These are phyloP conservation scores for Fusarium pseudoanthophilum DNA, from an alignment of 2,329 filamentous ascomycete species.

Conservation along the genomic window DNA sequence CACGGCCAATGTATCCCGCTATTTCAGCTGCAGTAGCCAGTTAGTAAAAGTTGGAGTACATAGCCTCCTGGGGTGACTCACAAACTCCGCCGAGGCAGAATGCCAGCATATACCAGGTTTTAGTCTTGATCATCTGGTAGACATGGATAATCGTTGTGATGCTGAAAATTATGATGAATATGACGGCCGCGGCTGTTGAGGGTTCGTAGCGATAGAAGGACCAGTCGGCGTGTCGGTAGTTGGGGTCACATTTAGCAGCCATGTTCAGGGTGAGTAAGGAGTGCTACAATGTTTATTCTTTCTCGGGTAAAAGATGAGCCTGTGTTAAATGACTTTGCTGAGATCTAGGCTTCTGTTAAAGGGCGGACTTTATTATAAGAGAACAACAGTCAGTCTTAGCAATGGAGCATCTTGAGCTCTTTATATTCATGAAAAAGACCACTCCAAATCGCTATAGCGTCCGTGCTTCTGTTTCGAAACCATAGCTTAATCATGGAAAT, in stretches of 20 bases:
- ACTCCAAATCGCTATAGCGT: background rate
- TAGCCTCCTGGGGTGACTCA: background rate
- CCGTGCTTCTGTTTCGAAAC: background rate
- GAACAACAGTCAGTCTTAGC: too few species aligned
- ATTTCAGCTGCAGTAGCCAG: background rate
- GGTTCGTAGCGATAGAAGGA: background rate
- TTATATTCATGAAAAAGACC: background rate
- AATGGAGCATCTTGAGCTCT: background rate
- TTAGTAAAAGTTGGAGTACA: background rate
- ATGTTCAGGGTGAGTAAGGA: background rate
- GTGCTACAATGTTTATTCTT: background rate
- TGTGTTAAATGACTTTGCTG: background rate
- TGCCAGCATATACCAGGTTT: background rate
- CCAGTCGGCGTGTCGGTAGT: background rate
- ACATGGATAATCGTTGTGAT: background rate
- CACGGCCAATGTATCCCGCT: background rate
- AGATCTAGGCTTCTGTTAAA: too few species aligned
- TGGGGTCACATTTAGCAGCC: background rate
- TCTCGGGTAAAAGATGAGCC: background rate
- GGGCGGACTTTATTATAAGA: too few species aligned
- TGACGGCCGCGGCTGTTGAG: background rate
- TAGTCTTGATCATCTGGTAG: background rate
- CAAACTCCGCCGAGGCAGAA: background rate
- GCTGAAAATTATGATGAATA: background rate
- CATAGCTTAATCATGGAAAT: background rate